Base-by-base conservation (phyloP, 768 basidiomycete species). In the Pisolithus orientalis region DNA sequence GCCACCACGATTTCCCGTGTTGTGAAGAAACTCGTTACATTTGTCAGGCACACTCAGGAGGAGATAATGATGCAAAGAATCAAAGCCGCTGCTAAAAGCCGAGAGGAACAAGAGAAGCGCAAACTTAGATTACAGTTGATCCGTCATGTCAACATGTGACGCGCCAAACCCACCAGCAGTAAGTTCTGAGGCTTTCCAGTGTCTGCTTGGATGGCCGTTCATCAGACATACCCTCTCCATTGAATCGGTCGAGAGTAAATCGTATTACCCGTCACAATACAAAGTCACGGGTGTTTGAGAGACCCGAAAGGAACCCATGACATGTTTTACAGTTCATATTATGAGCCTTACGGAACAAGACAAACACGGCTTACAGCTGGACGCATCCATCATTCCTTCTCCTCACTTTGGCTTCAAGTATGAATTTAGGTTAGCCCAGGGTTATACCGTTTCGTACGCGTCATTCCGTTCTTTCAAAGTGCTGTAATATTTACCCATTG, bases 271-370 rank as follows among this genome's bases (percentile, higher is more conserved):
- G 14, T 24, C 13, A 6, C 24, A 24, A 17, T 54, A 46, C 39
- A 40, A 37, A 49, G 16, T 57, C 8, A 39, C 51, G 32, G 54
- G 57, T 31, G 48, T 48, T 28, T 34, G 57, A 24, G 47, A 57
- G 49, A 42, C 48, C 21, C 38, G 42, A 4, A 51, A 61, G 47
- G 59, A 59, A 5, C 57, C 65, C 11, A 44, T 47, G 51, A 45
- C 25, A 0, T 39, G 56, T 3, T 59, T 60, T 29, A 67, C 67
- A 1, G 53, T 65, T 0, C 60, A 67, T 47, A 1, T 57, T 5
- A 65, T 67, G 63, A 56, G 64, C 38, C 25, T 69, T 29, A 69
- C 63, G 8, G 44, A 54, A 4, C 52, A 69, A 51, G 67, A 67
- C 54, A 53, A 56, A 38, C 65, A 67, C 2, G 54, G 57, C 21